Conservation (phyloP, 495 filamentous ascomycete species). For the Aspergillus haitiensis region DNA sequence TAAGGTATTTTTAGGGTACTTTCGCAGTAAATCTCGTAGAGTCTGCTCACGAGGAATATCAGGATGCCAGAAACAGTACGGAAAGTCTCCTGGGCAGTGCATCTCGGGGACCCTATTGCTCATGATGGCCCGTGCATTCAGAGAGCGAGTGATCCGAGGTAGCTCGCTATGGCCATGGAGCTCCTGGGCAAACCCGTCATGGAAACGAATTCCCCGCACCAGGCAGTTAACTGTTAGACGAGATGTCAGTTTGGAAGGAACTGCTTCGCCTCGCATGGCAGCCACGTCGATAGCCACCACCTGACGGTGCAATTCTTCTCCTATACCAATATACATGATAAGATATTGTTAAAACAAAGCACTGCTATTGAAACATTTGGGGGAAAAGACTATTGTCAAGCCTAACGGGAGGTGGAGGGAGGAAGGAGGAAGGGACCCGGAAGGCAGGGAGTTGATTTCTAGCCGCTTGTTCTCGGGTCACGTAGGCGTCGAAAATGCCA, state of each 20-base stretch:
- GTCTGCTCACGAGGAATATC: slow-evolving; percentile 37
- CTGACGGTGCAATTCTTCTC: neutral
- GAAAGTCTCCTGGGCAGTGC: slow-evolving; percentile 27
- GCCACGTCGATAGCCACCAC: neutral
- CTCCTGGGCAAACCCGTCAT: neutral
- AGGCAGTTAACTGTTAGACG: neutral
- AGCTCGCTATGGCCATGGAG: neutral
- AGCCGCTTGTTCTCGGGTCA: too few species aligned
- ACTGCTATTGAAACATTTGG: too few species aligned
- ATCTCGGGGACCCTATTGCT: slow-evolving; percentile 38
- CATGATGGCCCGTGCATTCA: slow-evolving; percentile 43
- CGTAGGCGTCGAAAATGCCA: too few species aligned
- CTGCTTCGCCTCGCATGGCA: neutral
- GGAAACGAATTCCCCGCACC: neutral
- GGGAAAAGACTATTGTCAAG: too few species aligned
- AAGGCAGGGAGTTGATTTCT: too few species aligned
- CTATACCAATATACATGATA: too few species aligned
- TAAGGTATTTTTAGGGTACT: slow-evolving; percentile 17
- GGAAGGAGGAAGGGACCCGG: too few species aligned
- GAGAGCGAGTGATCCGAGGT: slow-evolving; percentile 20
- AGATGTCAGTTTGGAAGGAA: neutral
- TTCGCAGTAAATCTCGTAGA: slow-evolving; percentile 17
- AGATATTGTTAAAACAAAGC: too few species aligned
- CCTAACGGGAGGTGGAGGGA: too few species aligned
- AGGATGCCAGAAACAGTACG: slow-evolving; percentile 49